These are phyloP conservation scores for Talaromyces marneffei DNA, from an alignment of 2,329 filamentous ascomycete genomes.

Conservation along the genomic window DNA sequence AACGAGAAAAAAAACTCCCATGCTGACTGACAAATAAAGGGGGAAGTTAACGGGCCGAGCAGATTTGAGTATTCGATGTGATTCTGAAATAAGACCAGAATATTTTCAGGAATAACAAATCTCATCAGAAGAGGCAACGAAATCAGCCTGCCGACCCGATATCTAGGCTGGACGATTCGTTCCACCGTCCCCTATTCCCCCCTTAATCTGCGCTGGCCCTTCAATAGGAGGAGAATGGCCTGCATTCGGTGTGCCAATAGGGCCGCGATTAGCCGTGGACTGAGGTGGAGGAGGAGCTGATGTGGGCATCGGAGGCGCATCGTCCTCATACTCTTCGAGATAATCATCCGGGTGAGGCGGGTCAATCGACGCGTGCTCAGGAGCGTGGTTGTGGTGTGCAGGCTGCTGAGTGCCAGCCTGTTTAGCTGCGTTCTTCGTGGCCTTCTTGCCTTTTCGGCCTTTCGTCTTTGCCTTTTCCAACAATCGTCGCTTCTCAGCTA, in stretches of 20 bases:
- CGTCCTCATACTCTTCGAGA: slow-evolving; percentile 47
- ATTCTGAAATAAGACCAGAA: not conserved
- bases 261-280: slow-evolving; percentile 55
- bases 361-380: slow-evolving; percentile 35
- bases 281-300: slow-evolving; percentile 45
- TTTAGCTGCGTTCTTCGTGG: slow-evolving; percentile 60
- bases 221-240: slow-evolving; percentile 6
- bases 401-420: slow-evolving; percentile 29
- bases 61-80: not conserved
- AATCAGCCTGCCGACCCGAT: not conserved
- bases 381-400: slow-evolving; percentile 31
- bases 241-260: not conserved
- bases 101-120: not conserved
- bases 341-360: slow-evolving; percentile 47
- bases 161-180: slow-evolving; percentile 29
- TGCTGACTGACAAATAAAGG: not conserved
- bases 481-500: slow-evolving; percentile 77
- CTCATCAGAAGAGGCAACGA: not conserved
- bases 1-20: slow-evolving; percentile 2
- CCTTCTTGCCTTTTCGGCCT: slow-evolving; percentile 81
- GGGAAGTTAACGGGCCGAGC: not conserved
- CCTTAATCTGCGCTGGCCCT: slow-evolving; percentile 1
- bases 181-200: slow-evolving; percentile 2
- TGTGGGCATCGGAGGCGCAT: slow-evolving; percentile 36
- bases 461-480: slow-evolving; percentile 94